Conservation (phyloP, 129 eudicot genomes). For the Ambrosia trifida region DNA sequence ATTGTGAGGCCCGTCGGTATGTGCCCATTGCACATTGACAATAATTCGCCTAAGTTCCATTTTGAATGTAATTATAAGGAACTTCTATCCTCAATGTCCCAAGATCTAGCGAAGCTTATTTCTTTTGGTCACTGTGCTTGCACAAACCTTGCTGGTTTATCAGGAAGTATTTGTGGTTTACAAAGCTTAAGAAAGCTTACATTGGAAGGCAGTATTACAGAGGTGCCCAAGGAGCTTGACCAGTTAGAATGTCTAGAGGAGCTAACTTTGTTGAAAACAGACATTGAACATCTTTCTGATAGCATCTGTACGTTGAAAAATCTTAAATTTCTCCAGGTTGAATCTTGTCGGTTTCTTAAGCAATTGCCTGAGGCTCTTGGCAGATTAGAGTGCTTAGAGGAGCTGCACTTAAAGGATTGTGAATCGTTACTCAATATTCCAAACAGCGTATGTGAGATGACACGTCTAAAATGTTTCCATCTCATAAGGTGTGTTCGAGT, state of each 20-base stretch:
- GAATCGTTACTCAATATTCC: neutral
- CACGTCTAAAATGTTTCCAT: neutral
- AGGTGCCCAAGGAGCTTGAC: constrained; percentile 12
- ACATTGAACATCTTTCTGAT: neutral
- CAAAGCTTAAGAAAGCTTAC: constrained; percentile 9
- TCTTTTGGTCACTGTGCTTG: constrained; percentile 8
- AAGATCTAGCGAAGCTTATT: constrained; percentile 7
- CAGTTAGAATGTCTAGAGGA: constrained; percentile 1
- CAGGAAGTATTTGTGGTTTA: neutral
- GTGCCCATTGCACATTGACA: neutral
- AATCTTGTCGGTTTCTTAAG: constrained; percentile 4
- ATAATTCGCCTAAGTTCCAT: neutral
- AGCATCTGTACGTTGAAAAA: constrained; percentile 3
- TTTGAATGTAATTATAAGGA: constrained; percentile 11
- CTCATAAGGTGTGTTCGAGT: neutral
- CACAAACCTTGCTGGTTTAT: constrained; percentile 7
- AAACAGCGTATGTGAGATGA: neutral
- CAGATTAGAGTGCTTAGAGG: constrained; percentile 10
- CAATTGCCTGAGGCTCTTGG: constrained; percentile 16
- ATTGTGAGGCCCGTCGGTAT: neutral
- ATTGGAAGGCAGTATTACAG: constrained; percentile 3
- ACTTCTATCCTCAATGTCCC: no score
- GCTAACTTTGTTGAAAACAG: neutral
- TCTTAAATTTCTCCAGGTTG: neutral
- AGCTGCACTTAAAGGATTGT: neutral